A percentile compares a stretch with the other conserved stretches of the same genome.
phyloP scores from a whole-genome alignment of 345 rosid species.

The Eucalyptus coolabah region DNA sequence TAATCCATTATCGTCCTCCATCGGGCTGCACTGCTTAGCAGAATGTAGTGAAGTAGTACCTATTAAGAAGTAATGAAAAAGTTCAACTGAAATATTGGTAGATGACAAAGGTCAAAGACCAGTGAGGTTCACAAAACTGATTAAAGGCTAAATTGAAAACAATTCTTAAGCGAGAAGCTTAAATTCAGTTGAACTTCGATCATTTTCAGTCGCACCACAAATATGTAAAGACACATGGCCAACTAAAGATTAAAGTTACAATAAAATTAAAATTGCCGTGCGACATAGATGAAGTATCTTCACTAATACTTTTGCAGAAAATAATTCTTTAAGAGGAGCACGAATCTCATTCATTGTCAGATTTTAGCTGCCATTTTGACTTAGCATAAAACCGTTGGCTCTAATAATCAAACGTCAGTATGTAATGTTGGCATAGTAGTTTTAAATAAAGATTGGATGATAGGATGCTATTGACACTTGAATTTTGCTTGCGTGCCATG shows the following conservation, averaged over 20 bases:
- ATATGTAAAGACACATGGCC: neutral
- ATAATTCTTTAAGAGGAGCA: neutral
- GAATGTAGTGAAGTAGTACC: neutral
- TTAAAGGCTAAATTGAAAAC: neutral
- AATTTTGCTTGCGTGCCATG: neutral
- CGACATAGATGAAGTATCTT: neutral
- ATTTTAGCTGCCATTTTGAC: neutral
- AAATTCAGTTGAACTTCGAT: neutral
- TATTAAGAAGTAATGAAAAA: neutral
- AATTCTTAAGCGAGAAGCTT: neutral
- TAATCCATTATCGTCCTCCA: neutral
- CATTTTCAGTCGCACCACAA: neutral
- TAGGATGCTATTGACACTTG: neutral
- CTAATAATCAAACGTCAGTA: neutral
- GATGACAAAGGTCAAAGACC: neutral
- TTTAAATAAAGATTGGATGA: neutral
- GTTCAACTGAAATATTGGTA: neutral
- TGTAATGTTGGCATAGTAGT: neutral
- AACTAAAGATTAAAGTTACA: neutral
- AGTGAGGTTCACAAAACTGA: neutral
- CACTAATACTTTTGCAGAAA: neutral
- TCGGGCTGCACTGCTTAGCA: neutral
- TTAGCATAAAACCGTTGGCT: neutral
- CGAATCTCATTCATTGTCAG: neutral
- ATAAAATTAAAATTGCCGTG: neutral